These are phyloP conservation scores for Hanseniaspora thailandica DNA, from an alignment of 805 yeast species.

Conservation along the genomic window DNA sequence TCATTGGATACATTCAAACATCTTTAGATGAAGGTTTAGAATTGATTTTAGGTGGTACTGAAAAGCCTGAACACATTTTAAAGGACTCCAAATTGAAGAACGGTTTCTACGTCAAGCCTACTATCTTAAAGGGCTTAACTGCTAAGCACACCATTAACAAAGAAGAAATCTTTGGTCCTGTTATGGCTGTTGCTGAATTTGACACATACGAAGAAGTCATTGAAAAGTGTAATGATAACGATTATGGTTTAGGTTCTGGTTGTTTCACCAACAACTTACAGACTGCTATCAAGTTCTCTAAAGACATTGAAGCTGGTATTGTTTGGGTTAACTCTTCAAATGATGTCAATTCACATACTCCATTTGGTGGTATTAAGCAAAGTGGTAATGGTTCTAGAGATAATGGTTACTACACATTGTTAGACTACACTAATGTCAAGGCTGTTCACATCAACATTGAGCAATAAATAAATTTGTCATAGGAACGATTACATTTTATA, in stretches of 20 bases:
- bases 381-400: constrained; percentile 54
- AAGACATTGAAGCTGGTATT: constrained; percentile 37
- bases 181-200: constrained; percentile 35
- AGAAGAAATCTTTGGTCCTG: constrained; percentile 48
- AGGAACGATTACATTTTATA: background rate
- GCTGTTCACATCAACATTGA: constrained; percentile 61
- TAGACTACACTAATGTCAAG: constrained; percentile 51
- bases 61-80: constrained; percentile 24
- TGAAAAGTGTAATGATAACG: constrained; percentile 33
- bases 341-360: constrained; percentile 44
- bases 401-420: constrained; percentile 53
- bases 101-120: constrained; percentile 37
- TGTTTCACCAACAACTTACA: constrained; percentile 33
- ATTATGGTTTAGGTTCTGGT: constrained; percentile 39
- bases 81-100: constrained; percentile 18
- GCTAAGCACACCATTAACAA: constrained; percentile 33
- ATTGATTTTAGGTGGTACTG: constrained; percentile 35
- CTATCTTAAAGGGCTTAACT: constrained; percentile 37
- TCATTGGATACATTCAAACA: constrained; percentile 35
- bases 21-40: constrained; percentile 48
- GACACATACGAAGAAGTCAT: constrained; percentile 36
- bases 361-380: constrained; percentile 61
- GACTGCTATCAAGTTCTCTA: constrained; percentile 33
- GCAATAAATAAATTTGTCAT: constrained; percentile 15
- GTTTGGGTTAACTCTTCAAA: constrained; percentile 52